phyloP scores from a whole-genome alignment of 495 filamentous ascomycete species.

The Choiromyces venosus region DNA sequence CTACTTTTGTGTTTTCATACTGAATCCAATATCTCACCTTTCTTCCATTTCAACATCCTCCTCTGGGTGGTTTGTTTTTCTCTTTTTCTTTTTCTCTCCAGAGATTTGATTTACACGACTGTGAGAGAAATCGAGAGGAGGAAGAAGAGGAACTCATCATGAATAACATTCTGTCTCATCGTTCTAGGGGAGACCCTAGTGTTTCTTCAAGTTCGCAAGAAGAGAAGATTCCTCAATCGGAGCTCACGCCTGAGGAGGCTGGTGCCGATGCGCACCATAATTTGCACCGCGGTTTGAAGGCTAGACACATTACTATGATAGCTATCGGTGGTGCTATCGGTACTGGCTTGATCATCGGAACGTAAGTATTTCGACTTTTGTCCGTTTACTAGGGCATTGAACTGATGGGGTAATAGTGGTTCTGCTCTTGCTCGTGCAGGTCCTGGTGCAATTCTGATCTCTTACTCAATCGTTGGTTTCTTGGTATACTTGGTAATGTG shows the following conservation, averaged over 20 bases:
- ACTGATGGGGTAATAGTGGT: conserved; percentile 46
- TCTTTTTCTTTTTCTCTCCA: not conserved
- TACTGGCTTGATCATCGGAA: conserved; percentile 59
- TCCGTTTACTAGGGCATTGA: not conserved
- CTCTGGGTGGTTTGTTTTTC: not conserved
- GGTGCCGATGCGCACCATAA: conserved; percentile 11
- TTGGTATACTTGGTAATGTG: conserved; percentile 58
- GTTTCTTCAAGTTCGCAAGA: conserved; percentile 23
- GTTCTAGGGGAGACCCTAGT: conserved; percentile 7
- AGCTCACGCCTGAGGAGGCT: not conserved
- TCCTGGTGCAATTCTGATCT: conserved; percentile 67
- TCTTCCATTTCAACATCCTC: not conserved
- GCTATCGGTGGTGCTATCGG: conserved; percentile 81
- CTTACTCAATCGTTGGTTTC: conserved; percentile 57
- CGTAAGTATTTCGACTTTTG: conserved; percentile 27
- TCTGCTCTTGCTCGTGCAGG: conserved; percentile 60
- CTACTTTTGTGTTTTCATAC: not conserved
- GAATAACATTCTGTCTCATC: not conserved
- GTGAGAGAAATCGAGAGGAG: not conserved
- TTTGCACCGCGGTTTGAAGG: conserved; percentile 59
- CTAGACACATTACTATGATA: conserved; percentile 72
- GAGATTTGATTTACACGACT: not conserved
- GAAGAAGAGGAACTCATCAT: not conserved
- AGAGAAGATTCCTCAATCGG: conserved; percentile 20
- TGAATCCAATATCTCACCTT: not conserved